phyloP scores from a whole-genome alignment of 495 filamentous ascomycete species.

The Ascodesmis nigricans region DNA sequence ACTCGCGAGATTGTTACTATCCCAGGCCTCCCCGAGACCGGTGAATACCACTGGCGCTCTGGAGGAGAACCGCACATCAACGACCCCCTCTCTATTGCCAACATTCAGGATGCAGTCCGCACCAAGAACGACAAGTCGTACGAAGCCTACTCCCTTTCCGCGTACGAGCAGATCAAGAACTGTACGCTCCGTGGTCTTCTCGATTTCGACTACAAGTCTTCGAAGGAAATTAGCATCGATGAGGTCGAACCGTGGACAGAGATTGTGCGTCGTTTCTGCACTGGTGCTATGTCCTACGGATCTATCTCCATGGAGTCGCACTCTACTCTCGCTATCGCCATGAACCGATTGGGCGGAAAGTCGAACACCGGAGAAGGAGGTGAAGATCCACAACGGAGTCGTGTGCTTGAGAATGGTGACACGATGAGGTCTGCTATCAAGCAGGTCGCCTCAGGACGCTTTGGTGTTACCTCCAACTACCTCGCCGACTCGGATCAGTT shows the following conservation, averaged over 20 bases:
- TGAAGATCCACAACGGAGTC: conserved; percentile 83
- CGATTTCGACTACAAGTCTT: conserved; percentile 90
- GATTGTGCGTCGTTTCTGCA: conserved; percentile 92
- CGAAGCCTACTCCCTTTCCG: conserved; percentile 83
- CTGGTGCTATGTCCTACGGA: conserved; percentile 99
- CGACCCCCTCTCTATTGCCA: conserved; percentile 84
- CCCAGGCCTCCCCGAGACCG: conserved; percentile 74
- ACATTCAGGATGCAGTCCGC: conserved; percentile 93
- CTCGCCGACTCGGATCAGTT: conserved; percentile 96
- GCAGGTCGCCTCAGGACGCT: conserved; percentile 91
- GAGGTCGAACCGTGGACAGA: conserved; percentile 99
- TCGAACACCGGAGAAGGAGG: conserved; percentile 99
- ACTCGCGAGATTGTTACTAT: conserved; percentile 57
- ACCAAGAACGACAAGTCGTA: conserved; percentile 99
- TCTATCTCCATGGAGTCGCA: conserved; percentile 99
- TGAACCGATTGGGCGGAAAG: conserved; percentile 95
- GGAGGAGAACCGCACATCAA: conserved; percentile 97
- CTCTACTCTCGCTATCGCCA: conserved; percentile 88
- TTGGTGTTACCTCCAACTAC: conserved; percentile 95
- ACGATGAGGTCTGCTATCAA: conserved; percentile 99
- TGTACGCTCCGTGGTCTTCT: conserved; percentile 93
- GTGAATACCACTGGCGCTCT: conserved; percentile 99
- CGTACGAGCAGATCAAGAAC: conserved; percentile 94
- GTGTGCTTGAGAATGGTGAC: conserved; percentile 74
- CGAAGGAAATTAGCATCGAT: conserved; percentile 73